Percentiles rank a stretch among this genome's conserved stretches.
Conservation (phyloP, 1,284 basidiomycete genomes). For the Ganoderma sinense region DNA sequence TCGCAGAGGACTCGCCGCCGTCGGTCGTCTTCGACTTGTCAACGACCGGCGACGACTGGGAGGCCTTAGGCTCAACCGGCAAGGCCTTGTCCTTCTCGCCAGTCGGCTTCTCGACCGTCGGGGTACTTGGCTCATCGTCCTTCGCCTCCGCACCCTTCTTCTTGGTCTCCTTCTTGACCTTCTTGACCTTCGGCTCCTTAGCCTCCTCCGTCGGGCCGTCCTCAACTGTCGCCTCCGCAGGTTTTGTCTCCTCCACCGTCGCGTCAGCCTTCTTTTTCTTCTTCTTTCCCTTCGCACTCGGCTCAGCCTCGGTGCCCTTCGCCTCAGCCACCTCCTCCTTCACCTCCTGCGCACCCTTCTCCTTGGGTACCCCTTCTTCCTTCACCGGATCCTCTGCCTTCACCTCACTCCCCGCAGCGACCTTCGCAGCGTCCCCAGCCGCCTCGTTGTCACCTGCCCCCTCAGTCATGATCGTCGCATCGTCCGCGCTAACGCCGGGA, state of each 20-base stretch:
- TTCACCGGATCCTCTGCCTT: not conserved
- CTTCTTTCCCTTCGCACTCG: not conserved
- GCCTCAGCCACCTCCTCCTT: not conserved
- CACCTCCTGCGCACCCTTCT: not conserved
- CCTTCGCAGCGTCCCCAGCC: conserved; percentile 4
- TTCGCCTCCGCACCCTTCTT: conserved; percentile 10
- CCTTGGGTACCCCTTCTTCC: not conserved
- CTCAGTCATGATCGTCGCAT: not conserved
- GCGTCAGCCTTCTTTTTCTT: not conserved
- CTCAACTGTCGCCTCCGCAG: not conserved
- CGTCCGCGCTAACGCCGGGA: conserved; percentile 1
- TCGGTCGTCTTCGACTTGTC: not conserved
- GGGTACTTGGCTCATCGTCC: not conserved
- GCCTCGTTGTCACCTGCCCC: not conserved
- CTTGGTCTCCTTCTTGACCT: conserved; percentile 11
- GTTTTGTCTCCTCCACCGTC: not conserved
- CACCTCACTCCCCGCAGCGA: not conserved
- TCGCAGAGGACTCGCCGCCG: not conserved
- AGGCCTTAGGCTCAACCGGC: not conserved
- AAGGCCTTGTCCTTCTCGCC: conserved; percentile 4
- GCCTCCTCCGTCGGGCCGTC: conserved; percentile 3
- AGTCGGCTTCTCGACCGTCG: not conserved
- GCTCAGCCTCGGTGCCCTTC: not conserved
- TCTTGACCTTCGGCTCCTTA: conserved; percentile 15
- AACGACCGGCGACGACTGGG: not conserved